Evolutionary conservation across 129 eudicot genomes (phyloP), one percentile per base, ranked within the genome.

Genomic region (carrot (Daucus carota)): DNA sequence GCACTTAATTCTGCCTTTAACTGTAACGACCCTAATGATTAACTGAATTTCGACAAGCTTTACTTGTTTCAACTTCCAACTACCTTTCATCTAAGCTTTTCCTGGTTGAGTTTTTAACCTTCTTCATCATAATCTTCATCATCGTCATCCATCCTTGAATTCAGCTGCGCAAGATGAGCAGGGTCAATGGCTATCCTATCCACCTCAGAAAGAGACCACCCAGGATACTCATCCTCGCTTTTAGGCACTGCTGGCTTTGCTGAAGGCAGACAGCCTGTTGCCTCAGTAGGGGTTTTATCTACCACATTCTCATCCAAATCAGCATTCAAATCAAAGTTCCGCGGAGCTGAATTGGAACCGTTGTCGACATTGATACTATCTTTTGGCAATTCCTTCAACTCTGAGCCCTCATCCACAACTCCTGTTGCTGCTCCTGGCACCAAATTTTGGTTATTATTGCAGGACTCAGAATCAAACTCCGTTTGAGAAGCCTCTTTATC

Each of bases 81-180:
- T 63, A 63, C 38, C 78, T 74, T 71, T 73, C 81, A 57, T n/a
- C 65, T 57, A 57, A 9, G 65, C 31, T 57, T 57, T 57, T 57
- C 31, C 65, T 57, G n/a, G 65, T 24, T 8, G 7, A 12, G 28
- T 8, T 22, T 57, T n/a, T 24, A 57, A 57, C 65, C 65, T 80
- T 93, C 98, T 77, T 88, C 98, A 73, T 93, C 98, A 70, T 93
- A 93, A 77, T 93, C 96, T 81, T 91, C 96, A 18, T 93, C 95
- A 50, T 90, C 98, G 15, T 93, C 98, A 65, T 88, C 96, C 78
- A 93, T 29, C 74, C 86, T 81, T 7, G 86, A 76, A 81, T 85
- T 87, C 7, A 88, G 79, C 41, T 84, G 80, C 5, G 83, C 90
- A 75, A 93, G 77, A 79, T 93, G 90, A 42, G 60, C 81, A 71